phyloP scores from a whole-genome alignment of 352 stramenopile species.

The Ophiocytium majus region DNA sequence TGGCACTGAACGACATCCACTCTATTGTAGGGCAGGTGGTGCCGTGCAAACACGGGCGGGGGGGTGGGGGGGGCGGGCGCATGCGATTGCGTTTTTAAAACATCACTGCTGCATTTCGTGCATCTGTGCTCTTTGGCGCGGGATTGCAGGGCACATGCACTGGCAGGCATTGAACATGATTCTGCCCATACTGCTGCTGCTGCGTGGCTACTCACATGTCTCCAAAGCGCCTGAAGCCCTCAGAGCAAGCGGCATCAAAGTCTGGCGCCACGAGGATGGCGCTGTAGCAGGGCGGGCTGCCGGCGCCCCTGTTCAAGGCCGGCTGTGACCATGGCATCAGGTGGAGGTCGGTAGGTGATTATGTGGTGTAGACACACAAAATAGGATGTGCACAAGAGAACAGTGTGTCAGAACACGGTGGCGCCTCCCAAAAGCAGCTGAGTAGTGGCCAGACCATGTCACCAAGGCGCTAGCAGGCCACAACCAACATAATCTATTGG shows the following conservation, averaged over 20 bases:
- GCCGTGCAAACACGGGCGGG: not conserved
- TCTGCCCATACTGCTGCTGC: not conserved
- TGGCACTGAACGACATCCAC: not conserved
- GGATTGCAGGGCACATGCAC: not conserved
- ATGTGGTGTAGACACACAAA: not conserved
- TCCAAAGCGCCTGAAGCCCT: not conserved
- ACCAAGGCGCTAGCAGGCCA: not conserved
- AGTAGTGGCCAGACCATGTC: not conserved
- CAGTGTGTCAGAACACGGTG: too few relatives aligned
- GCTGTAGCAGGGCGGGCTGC: not conserved
- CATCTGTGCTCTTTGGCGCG: not conserved
- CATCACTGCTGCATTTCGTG: too few relatives aligned
- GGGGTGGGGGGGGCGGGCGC: too few relatives aligned
- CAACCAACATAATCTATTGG: too few relatives aligned
- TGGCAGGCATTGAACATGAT: not conserved
- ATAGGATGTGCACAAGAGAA: too few relatives aligned
- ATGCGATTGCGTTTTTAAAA: too few relatives aligned
- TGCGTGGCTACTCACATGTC: not conserved
- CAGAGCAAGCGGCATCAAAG: not conserved
- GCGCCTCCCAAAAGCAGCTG: not conserved
- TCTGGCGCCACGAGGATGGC: not conserved
- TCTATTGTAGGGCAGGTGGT: not conserved
- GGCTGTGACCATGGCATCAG: not conserved
- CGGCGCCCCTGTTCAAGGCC: not conserved
- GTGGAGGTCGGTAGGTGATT: not conserved